These are phyloP conservation scores for Amylostereum areolatum DNA, from an alignment of 1,284 basidiomycete genomes.

Conservation along the genomic window DNA sequence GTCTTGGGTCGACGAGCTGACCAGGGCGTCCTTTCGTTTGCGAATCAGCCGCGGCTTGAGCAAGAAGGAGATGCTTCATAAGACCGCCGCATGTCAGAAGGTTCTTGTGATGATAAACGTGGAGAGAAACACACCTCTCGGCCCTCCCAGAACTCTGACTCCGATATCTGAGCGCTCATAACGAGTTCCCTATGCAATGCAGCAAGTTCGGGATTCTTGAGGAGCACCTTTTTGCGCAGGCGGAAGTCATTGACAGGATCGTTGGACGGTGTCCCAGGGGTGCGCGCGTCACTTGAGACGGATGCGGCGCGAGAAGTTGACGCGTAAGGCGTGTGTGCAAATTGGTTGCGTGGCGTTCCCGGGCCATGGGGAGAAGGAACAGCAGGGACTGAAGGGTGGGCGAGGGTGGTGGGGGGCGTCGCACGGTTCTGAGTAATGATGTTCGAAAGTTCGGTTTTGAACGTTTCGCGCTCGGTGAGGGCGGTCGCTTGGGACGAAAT, in stretches of 20 bases:
- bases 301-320: slow-evolving; percentile 56
- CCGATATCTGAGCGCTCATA: slow-evolving; percentile 77
- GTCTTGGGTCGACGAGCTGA: slow-evolving; percentile 85
- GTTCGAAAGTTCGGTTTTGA: slow-evolving; percentile 70
- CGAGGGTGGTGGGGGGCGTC: slow-evolving; percentile 11
- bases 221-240: slow-evolving; percentile 74
- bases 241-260: slow-evolving; percentile 63
- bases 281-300: slow-evolving; percentile 49
- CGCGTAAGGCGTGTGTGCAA: slow-evolving; percentile 23
- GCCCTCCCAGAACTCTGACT: slow-evolving; percentile 94
- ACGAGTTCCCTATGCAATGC: slow-evolving; percentile 83
- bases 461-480: slow-evolving; percentile 64
- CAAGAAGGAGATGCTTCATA: slow-evolving; percentile 58
- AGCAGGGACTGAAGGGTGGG: slow-evolving; percentile 18
- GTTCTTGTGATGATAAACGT: slow-evolving; percentile 1
- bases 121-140: slow-evolving; percentile 58
- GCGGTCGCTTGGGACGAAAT: slow-evolving; percentile 55
- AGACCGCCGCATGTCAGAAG: slow-evolving; percentile 8
- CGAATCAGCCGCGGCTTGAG: slow-evolving; percentile 63
- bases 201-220: slow-evolving; percentile 71
- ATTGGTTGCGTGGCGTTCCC: slow-evolving; percentile 10
- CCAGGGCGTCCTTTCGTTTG: slow-evolving; percentile 83
- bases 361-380: slow-evolving; percentile 25
- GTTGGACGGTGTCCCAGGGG: slow-evolving; percentile 48
- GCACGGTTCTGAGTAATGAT: slow-evolving; percentile 69